Conservation (phyloP, 2,329 filamentous ascomycete genomes). For the Ampelomyces quisqualis region DNA sequence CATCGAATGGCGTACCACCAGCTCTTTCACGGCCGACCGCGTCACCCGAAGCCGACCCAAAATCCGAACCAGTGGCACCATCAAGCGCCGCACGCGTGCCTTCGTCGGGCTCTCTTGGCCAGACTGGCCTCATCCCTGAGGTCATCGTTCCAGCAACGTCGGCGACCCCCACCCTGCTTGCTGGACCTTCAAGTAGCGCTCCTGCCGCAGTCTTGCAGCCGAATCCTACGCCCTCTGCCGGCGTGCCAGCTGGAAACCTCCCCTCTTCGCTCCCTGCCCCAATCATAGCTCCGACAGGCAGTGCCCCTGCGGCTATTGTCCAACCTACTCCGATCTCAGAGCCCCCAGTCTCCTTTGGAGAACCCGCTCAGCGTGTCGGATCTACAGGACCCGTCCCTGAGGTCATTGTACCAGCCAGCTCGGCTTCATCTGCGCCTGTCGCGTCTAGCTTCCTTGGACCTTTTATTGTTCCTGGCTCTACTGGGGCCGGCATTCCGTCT, state of each 20-base stretch:
- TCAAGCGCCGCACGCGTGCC: too few species aligned
- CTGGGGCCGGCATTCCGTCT: slow-evolving; percentile 14
- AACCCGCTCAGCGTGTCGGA: slow-evolving; percentile 10
- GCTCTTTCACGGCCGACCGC: neutral
- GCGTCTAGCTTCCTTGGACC: slow-evolving; percentile 25
- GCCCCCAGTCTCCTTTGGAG: slow-evolving; percentile 6
- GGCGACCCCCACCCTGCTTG: too few species aligned
- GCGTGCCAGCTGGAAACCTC: slow-evolving; percentile 4
- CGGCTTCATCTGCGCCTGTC: slow-evolving; percentile 7
- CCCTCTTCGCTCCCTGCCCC: slow-evolving; percentile 16
- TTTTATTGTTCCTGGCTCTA: slow-evolving; percentile 28
- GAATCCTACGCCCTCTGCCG: neutral
- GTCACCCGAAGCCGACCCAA: neutral
- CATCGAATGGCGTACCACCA: too few species aligned
- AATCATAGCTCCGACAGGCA: slow-evolving; percentile 24
- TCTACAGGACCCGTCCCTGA: slow-evolving; percentile 20
- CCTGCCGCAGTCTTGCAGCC: neutral
- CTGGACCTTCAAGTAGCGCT: too few species aligned
- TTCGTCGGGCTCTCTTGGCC: too few species aligned
- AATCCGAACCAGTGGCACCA: too few species aligned
- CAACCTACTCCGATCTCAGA: slow-evolving; percentile 19
- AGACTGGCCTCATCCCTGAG: too few species aligned
- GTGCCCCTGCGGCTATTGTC: slow-evolving; percentile 19
- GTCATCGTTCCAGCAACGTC: too few species aligned
- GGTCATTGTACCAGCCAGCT: slow-evolving; percentile 18